These are phyloP conservation scores for Cadophora sp. DNA, from an alignment of 2,329 filamentous ascomycete species.

Conservation along the genomic window DNA sequence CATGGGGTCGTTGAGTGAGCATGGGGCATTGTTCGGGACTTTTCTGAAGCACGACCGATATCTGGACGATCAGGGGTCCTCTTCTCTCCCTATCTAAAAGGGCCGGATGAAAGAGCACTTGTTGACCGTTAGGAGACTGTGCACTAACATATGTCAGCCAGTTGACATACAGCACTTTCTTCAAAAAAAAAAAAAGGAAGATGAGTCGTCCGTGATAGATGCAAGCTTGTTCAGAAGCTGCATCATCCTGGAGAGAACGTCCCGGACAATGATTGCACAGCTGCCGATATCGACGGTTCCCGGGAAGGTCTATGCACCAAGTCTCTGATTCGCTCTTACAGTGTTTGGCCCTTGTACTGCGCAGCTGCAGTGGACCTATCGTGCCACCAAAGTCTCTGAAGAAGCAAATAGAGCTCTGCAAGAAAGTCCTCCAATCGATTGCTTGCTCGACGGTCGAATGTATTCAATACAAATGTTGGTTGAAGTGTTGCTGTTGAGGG, in stretches of 20 bases:
- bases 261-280: background rate
- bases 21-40: background rate
- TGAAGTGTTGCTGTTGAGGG: background rate
- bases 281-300: background rate
- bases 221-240: background rate
- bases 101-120: background rate
- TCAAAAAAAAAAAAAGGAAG: background rate
- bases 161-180: background rate
- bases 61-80: background rate
- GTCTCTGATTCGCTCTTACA: conserved; percentile 10
- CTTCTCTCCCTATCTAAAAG: background rate
- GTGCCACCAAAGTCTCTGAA: background rate
- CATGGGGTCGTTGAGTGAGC: conserved; percentile 8
- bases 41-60: conserved; percentile 13
- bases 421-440: background rate
- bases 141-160: background rate
- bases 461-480: background rate
- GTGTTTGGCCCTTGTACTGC: background rate
- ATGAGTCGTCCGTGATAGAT: background rate
- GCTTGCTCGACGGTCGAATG: background rate
- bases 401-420: background rate
- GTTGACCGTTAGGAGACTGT: background rate
- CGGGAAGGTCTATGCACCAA: background rate
- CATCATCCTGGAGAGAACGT: background rate
- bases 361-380: background rate